Base-by-base conservation (phyloP, 225 moss, liverwort and hornwort species). In the Pseudoscleropodium purum region DNA sequence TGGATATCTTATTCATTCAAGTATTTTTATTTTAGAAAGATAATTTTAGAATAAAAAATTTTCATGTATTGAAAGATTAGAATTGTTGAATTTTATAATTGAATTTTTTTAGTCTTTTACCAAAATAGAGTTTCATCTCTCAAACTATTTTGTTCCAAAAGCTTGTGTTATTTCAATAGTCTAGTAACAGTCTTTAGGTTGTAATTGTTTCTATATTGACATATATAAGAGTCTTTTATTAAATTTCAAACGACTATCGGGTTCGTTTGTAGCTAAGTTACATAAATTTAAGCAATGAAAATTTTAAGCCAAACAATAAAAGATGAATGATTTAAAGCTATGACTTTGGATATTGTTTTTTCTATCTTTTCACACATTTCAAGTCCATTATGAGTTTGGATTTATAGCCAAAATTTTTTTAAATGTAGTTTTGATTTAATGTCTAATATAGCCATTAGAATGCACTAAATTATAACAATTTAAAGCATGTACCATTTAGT, bases 201-300 rank as follows among this genome's bases (percentile, higher is more conserved):
- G 1, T 5, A 24, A 15, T 37, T 54, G 24, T 54, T 78, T 36
- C 3, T 24, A 54, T 37, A 78, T 54, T 54, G 15, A 9, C 3
- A 13, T 36, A 24, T 25, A 10, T 4, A 37, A 15, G 8, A 34
- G 15, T 3, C 16, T 10, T 37, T 56, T 25, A 56, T 56, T 2
- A 79, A 78, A 15, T 37, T 79, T 79, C 16, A 37, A 56, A 37
- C 0, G 0, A 0, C 10, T 2, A 6, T 0, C 0, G 0, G 37
- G 21, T 0, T 0, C 2, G 0, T 26, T 37, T 37, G 3, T 37
- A 79, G 10, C 16, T 56, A 37, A 56, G 0, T 26, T 37, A 25
- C 0, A 37, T 1, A 26, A 15, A 0, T 37, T 5, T 9, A 16
- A 10, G 16, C 2, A 1, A 56, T 37, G 3, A 77, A 54, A 36